Conservation (phyloP, 352 stramenopile genomes). For the Phytophthora sansomeana region DNA sequence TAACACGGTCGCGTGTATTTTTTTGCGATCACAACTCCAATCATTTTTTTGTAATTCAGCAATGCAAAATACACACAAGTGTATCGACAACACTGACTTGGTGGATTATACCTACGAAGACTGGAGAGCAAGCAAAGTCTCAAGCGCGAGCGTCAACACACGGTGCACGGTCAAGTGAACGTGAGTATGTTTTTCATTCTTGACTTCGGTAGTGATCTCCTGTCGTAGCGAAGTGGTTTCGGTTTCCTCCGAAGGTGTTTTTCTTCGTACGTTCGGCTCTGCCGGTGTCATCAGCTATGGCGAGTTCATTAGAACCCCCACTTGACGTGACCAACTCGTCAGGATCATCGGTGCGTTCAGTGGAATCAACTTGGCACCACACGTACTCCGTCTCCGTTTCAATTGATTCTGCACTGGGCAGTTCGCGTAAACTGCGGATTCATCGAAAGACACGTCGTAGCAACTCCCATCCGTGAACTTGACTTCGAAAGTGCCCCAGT, state of each 20-base stretch:
- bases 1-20: too few species aligned
- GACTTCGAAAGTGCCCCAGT: slow-evolving; percentile 17
- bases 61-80: not conserved
- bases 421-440: slow-evolving; percentile 7
- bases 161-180: slow-evolving; percentile 25
- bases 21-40: too few species aligned
- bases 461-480: slow-evolving; percentile 12
- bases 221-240: not conserved
- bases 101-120: slow-evolving; percentile 4
- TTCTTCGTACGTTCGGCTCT: slow-evolving; percentile 1
- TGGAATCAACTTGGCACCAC: slow-evolving; percentile 21
- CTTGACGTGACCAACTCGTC: not conserved
- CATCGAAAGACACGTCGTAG: slow-evolving; percentile 20
- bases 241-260: not conserved
- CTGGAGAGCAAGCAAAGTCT: slow-evolving; percentile 23
- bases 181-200: slow-evolving; percentile 4
- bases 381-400: not conserved
- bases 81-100: not conserved
- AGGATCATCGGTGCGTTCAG: not conserved
- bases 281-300: not conserved
- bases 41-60: too few species aligned
- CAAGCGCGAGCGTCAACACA: slow-evolving; percentile 9
- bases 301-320: too few species aligned
- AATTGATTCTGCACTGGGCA: not conserved
- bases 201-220: not conserved